Conservation (phyloP, 2,329 filamentous ascomycete species). For the Sclerotinia subarctica region DNA sequence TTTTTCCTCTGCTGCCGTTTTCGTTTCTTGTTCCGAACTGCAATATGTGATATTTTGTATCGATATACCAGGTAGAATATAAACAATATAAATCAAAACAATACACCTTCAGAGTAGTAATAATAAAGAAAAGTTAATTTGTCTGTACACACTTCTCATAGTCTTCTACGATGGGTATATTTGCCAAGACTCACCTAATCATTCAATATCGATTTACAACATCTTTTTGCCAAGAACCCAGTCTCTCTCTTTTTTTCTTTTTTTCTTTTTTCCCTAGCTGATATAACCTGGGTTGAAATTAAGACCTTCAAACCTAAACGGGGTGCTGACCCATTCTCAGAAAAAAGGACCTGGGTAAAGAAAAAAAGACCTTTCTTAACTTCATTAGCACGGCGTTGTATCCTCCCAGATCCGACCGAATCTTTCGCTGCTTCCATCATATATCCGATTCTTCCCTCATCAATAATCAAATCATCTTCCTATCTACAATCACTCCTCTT, state of each 20-base stretch:
- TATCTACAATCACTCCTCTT: background rate
- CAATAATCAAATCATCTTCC: no score
- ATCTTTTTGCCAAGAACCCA: background rate
- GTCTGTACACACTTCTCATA: background rate
- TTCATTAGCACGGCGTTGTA: background rate
- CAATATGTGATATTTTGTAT: no score
- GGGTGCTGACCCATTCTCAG: background rate
- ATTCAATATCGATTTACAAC: background rate
- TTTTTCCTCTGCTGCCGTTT: background rate
- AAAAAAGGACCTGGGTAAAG: background rate
- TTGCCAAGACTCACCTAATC: conserved; percentile 1
- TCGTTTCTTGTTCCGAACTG: background rate
- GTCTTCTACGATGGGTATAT: background rate
- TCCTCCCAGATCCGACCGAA: conserved; percentile 3
- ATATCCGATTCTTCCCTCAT: conserved; percentile 6
- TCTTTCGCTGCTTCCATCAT: background rate
- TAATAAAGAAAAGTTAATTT: no score
- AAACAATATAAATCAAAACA: background rate
- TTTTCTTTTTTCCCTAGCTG: background rate
- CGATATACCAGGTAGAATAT: background rate
- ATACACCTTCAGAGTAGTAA: no score
- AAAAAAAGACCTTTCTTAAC: background rate
- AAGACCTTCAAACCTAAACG: background rate
- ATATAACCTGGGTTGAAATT: background rate
- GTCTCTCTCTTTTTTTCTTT: background rate